These are phyloP conservation scores for Platanus orientalis DNA, from an alignment of 164 flowering plant species.

Conservation along the genomic window DNA sequence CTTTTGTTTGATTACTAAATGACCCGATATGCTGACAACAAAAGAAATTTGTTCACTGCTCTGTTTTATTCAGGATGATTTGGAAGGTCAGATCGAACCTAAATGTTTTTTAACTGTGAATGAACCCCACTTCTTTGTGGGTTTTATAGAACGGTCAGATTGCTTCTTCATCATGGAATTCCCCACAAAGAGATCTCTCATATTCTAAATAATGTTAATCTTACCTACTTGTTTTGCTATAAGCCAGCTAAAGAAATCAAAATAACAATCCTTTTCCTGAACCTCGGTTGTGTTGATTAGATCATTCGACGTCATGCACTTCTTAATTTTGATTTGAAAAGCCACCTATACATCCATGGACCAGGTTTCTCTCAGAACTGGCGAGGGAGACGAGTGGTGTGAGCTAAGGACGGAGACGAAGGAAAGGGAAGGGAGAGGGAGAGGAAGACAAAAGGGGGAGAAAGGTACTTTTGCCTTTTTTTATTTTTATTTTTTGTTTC, in stretches of 20 bases:
- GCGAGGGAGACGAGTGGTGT: constrained; percentile 55
- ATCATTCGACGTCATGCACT: constrained; percentile 50
- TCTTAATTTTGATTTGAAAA: constrained; percentile 51
- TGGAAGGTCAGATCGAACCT: constrained; percentile 42
- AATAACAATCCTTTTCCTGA: constrained; percentile 39
- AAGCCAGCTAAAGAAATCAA: constrained; percentile 53
- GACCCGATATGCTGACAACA: constrained; percentile 49
- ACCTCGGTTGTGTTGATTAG: constrained; percentile 39
- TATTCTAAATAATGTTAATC: constrained; percentile 53
- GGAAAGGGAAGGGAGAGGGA: no score
- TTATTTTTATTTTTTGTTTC: no score
- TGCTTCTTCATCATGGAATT: constrained; percentile 47
- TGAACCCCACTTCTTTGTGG: constrained; percentile 39
- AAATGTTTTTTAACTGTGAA: constrained; percentile 34
- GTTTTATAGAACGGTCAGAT: constrained; percentile 47
- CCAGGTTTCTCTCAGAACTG: constrained; percentile 35
- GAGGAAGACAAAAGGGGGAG: no score
- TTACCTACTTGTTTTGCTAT: constrained; percentile 44
- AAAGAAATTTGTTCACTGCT: constrained; percentile 41
- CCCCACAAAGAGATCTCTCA: constrained; percentile 45
- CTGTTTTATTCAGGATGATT: constrained; percentile 28
- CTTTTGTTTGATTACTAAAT: constrained; percentile 33
- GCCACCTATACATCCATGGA: constrained; percentile 50
- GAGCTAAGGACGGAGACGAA: no score
- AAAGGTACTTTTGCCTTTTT: no score